Conservation (phyloP, 1,284 basidiomycete species). For the Phlebopus sp. region DNA sequence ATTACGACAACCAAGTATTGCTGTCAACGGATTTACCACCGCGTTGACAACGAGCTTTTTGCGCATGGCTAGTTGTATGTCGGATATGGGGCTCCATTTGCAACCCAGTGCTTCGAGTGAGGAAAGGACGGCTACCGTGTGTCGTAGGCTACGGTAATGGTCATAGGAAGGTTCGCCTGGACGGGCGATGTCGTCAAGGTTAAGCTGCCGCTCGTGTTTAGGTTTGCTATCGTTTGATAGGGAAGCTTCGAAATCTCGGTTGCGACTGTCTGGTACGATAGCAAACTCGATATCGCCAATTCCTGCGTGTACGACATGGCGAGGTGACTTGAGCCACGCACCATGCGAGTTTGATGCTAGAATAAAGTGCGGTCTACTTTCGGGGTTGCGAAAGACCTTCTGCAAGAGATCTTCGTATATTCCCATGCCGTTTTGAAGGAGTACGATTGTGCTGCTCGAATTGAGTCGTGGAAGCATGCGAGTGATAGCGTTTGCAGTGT, state of each 20-base stretch:
- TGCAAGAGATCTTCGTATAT: conserved; percentile 78
- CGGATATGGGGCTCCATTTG: conserved; percentile 67
- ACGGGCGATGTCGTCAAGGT: conserved; percentile 56
- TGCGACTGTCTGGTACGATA: conserved; percentile 69
- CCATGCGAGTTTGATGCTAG: conserved; percentile 85
- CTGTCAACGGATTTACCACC: conserved; percentile 86
- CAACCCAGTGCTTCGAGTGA: conserved; percentile 57
- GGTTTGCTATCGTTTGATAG: conserved; percentile 37
- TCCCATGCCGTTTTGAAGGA: conserved; percentile 92
- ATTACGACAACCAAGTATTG: conserved; percentile 79
- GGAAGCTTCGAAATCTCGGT: conserved; percentile 58
- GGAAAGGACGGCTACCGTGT: conserved; percentile 67
- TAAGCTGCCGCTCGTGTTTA: conserved; percentile 35
- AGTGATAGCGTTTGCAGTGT: conserved; percentile 59
- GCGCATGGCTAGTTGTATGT: conserved; percentile 71
- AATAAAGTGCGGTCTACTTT: conserved; percentile 80
- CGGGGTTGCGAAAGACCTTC: conserved; percentile 71
- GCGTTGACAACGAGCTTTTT: conserved; percentile 86
- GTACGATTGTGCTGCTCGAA: conserved; percentile 75
- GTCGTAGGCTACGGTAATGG: conserved; percentile 59
- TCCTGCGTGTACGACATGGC: conserved; percentile 72
- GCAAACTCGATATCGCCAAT: conserved; percentile 76
- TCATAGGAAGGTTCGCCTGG: conserved; percentile 38
- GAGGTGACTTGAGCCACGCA: conserved; percentile 50
- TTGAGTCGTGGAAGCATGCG: conserved; percentile 65